Base-by-base conservation (phyloP, 805 yeast genomes). In the Schwanniomyces occidentalis region DNA sequence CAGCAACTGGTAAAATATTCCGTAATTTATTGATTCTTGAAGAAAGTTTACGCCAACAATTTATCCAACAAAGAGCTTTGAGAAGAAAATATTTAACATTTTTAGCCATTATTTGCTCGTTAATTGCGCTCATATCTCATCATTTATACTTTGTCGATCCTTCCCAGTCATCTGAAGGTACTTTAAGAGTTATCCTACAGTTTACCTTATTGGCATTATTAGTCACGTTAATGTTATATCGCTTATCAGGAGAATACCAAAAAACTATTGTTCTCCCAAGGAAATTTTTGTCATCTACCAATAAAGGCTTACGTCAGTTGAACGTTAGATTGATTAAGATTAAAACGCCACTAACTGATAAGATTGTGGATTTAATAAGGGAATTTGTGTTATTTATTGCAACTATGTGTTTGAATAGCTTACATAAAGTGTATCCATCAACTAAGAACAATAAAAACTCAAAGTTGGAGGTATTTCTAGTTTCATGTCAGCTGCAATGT, bases 241-340 rank as follows among this genome's bases (percentile, higher is more conserved):
- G 85, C 51, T 60, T 91, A 22, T 82, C 95, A 16, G 99, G 99
- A 1, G 93, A 89, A 61, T 93, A 91, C 58, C 77, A 76, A 38
- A 76, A 93, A 41, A 87, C 96, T 0, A 85, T 91, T 35, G 82
- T 85, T 10, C 66, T 80, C 26, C 95, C 96, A 2, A 74, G 95
- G 41, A 73, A 78, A 52, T 91, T 89, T 53, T 64, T 93, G 36
- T 66, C 80, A 1, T 76, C 83, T n/a, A 80, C 97, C 6, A 93
- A 93, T 58, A 88, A 87, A 54, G 97, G 97, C 0, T 64, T 91
- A 16, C 65, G 96, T 32, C 91, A 87, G 49, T 69, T 90, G 46
- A 90, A 93, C 54, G 69, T 88, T 24, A 73, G 89, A 43, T 58
- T 89, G 24, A 90, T 88, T 7, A 82, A 81, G 49, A 79, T 82